Percentiles rank a stretch among this genome's conserved stretches.
phyloP scores from a whole-genome alignment of 768 basidiomycete species.

The Ramaria sp. region DNA sequence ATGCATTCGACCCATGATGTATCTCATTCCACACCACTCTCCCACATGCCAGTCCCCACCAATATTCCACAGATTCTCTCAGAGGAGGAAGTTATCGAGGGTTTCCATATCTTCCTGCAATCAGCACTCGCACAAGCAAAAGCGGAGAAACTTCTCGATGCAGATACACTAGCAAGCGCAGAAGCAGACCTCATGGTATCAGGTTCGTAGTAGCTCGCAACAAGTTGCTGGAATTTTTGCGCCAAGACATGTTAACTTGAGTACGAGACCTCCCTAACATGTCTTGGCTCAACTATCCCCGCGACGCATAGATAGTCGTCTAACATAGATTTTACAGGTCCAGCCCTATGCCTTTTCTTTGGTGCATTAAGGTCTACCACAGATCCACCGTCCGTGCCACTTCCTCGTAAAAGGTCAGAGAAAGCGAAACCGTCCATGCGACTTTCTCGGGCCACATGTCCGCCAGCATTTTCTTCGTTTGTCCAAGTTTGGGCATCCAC shows the following conservation, averaged over 20 bases:
- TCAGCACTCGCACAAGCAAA: conserved; percentile 68
- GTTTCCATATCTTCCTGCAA: conserved; percentile 75
- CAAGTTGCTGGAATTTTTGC: too few species aligned
- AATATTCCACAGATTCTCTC: conserved; percentile 25
- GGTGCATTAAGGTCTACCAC: conserved; percentile 70
- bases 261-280: too few species aligned
- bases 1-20: not conserved
- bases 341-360: conserved; percentile 77
- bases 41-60: not conserved
- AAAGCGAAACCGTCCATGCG: conserved; percentile 29
- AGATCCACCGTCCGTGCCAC: conserved; percentile 68
- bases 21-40: not conserved
- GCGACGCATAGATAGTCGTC: not conserved
- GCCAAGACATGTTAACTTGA: too few species aligned
- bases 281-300: not conserved
- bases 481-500: conserved; percentile 61
- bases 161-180: conserved; percentile 62
- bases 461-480: conserved; percentile 53
- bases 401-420: conserved; percentile 36
- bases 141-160: conserved; percentile 60
- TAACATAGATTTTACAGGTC: conserved; percentile 32
- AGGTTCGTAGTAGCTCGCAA: conserved; percentile 30
- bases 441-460: conserved; percentile 60
- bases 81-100: conserved; percentile 60
- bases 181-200: conserved; percentile 82